Evolutionary conservation across 441 rosid species (phyloP).

Genomic region (Theobroma grandiflorum): DNA sequence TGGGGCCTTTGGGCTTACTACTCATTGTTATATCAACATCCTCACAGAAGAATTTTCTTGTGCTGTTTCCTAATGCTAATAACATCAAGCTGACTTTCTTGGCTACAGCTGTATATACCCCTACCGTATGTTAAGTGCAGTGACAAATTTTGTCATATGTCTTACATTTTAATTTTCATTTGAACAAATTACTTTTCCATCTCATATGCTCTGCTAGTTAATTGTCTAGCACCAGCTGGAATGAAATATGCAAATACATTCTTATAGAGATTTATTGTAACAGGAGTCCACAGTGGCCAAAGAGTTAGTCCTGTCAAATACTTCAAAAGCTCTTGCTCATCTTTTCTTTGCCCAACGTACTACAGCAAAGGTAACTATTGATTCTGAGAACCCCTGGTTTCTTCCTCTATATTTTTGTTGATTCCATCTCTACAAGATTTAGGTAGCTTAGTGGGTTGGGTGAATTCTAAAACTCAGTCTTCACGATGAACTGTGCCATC

Average conservation of each 20-base stretch:
- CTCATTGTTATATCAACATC: background rate
- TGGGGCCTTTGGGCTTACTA: background rate
- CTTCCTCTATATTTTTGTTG: background rate
- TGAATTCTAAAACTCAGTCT: background rate
- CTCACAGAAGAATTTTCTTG: background rate
- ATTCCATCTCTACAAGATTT: slow-evolving; percentile 5
- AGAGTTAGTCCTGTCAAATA: slow-evolving; percentile 70
- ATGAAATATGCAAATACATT: slow-evolving; percentile 15
- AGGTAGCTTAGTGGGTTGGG: background rate
- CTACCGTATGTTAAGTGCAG: background rate
- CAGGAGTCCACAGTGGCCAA: slow-evolving; percentile 90
- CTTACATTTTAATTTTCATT: slow-evolving; percentile 5
- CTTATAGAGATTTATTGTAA: slow-evolving; percentile 36
- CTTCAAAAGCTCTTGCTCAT: slow-evolving; percentile 88
- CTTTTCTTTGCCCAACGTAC: slow-evolving; percentile 86
- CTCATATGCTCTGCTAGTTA: background rate
- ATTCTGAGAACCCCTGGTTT: slow-evolving; percentile 3
- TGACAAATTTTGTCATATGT: slow-evolving; percentile 6
- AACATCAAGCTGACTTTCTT: slow-evolving; percentile 15
- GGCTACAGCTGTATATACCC: slow-evolving; percentile 16
- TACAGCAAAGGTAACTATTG: slow-evolving; percentile 69
- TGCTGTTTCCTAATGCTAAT: slow-evolving; percentile 22
- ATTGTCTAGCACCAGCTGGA: slow-evolving; percentile 12
- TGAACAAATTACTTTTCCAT: slow-evolving; percentile 11
- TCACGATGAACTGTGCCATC: background rate